Conservation (phyloP, 805 yeast genomes). For the Candida ascalaphidarum region DNA sequence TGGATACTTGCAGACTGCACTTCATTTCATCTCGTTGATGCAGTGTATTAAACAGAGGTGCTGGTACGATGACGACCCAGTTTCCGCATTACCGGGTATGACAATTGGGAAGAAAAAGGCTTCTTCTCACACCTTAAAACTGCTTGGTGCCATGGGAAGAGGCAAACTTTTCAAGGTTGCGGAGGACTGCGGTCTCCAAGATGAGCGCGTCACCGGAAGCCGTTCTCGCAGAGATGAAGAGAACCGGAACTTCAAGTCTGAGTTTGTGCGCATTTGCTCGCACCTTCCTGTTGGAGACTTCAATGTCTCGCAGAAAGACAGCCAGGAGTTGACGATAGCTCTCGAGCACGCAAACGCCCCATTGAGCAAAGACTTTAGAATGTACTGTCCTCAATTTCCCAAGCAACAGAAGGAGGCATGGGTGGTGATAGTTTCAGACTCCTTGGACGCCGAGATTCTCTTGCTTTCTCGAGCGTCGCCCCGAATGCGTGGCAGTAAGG, state of each 20-base stretch:
- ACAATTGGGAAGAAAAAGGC: constrained; percentile 1
- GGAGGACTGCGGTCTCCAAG: no score
- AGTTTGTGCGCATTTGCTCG: constrained; percentile 44
- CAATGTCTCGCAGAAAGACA: constrained; percentile 24
- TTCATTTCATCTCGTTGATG: constrained; percentile 61
- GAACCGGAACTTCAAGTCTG: constrained; percentile 26
- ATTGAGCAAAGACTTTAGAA: constrained; percentile 50
- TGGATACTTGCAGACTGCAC: constrained; percentile 59
- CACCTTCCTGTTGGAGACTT: constrained; percentile 57
- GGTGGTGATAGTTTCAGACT: constrained; percentile 62
- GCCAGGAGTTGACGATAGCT: constrained; percentile 30
- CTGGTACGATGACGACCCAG: constrained; percentile 78
- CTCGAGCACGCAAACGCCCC: constrained; percentile 48
- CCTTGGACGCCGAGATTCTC: constrained; percentile 42
- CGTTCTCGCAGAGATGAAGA: constrained; percentile 3
- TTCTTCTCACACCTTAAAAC: no score
- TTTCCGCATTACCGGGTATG: constrained; percentile 47
- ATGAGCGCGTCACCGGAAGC: no score
- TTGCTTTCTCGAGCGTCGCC: constrained; percentile 76
- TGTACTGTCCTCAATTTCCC: constrained; percentile 76
- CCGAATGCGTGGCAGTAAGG: constrained; percentile 24
- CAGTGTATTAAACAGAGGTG: constrained; percentile 81
- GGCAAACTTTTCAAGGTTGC: no score
- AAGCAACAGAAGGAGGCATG: constrained; percentile 90
- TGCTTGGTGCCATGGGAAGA: no score